These are phyloP conservation scores for Teratosphaeria nubilosa DNA, from an alignment of 2,329 filamentous ascomycete genomes.

Conservation along the genomic window DNA sequence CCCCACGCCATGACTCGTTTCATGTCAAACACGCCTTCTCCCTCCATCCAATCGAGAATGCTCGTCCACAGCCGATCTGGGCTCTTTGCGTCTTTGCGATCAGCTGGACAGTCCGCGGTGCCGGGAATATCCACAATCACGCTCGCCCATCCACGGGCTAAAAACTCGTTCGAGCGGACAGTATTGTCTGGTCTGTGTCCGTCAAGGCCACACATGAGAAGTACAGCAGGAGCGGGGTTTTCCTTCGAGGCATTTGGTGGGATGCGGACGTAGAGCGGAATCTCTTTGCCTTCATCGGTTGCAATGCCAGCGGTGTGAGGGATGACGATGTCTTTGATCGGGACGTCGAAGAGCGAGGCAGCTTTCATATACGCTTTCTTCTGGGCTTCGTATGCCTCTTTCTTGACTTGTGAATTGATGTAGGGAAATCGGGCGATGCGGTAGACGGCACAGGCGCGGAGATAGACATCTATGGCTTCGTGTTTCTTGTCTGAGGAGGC, in stretches of 20 bases:
- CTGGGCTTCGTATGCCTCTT: conserved; percentile 25
- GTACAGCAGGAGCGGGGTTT: conserved; percentile 36
- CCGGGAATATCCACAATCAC: conserved; percentile 57
- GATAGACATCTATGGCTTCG: conserved; percentile 24
- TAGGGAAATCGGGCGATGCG: conserved; percentile 29
- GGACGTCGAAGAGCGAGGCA: conserved; percentile 24
- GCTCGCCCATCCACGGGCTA: conserved; percentile 51
- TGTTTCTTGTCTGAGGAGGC: conserved; percentile 14
- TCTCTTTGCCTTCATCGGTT: conserved; percentile 25
- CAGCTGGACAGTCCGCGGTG: conserved; percentile 57
- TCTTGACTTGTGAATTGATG: conserved; percentile 27
- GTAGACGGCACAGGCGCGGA: conserved; percentile 28
- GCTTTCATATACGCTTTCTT: conserved; percentile 29
- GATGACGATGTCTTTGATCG: conserved; percentile 30
- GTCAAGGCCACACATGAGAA: conserved; percentile 53
- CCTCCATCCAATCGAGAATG: conserved; percentile 50
- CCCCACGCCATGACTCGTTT: conserved; percentile 52
- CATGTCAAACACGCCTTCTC: conserved; percentile 46
- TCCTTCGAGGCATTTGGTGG: conserved; percentile 23
- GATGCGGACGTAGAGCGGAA: conserved; percentile 31
- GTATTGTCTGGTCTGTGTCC: conserved; percentile 56
- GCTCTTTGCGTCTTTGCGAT: conserved; percentile 48
- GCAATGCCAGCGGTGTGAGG: conserved; percentile 27
- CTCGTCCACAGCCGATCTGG: conserved; percentile 54
- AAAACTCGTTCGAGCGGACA: conserved; percentile 49